Base-by-base conservation (phyloP, 768 basidiomycete genomes). In the Boletus patriciae region DNA sequence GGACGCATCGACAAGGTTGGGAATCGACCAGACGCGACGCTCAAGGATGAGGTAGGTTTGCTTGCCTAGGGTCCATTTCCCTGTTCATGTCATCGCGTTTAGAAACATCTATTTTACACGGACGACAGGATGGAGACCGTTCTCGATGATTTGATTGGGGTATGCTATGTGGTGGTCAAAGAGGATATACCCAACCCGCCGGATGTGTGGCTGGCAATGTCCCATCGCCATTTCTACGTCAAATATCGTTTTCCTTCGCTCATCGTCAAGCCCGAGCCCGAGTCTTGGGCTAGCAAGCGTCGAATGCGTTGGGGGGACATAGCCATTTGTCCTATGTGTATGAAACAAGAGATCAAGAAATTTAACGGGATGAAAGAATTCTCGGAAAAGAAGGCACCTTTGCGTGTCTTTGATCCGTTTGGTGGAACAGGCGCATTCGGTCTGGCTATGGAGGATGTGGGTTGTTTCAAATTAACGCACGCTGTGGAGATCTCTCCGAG, bases 401-500 rank as follows among this genome's bases (percentile, higher is more conserved):
- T 80, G 25, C 65, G 72, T 3, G 63, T 71, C 10, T 70, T 80
- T 12, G 77, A 78, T 62, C 74, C 77, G 1, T 81, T 81, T 50
- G 74, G 67, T 4, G 80, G 80, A 3, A 66, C 68, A 0, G 88
- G 88, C 6, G 83, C 87, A 4, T 87, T 92, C 64, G 80, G 80
- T 49, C 67, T 79, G 19, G 87, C 81, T 0, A 70, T 90, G 70
- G 78, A 79, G 16, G 73, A 81, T 38, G 75, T 78, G 3, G 83
- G 80, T 51, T 83, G 80, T 50, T 60, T 88, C 48, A 77, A 81
- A 57, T 64, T 88, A 5, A 84, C 83, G 0, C 83, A 88, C 72
- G 81, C 84, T 0, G 71, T 91, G 43, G 91, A 93, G 61, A 84
- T 90, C 21, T 76, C 82, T n/a, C 88, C 90, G 0, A 88, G 86